These are phyloP conservation scores for Helicostylum pulchrum DNA, from an alignment of 192 early-diverging fungal species.

Conservation along the genomic window DNA sequence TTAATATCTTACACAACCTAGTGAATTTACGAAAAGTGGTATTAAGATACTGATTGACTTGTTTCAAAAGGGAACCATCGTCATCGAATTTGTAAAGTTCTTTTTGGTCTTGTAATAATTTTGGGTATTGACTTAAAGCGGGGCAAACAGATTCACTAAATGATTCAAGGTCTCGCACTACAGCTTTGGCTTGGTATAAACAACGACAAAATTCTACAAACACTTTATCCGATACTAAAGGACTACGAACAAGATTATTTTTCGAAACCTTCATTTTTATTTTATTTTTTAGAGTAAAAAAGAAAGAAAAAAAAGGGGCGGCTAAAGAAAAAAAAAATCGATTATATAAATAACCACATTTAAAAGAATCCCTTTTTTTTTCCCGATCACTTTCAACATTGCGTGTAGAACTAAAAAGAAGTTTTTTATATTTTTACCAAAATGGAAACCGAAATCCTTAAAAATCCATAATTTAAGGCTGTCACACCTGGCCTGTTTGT, in stretches of 20 bases:
- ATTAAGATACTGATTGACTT: slow-evolving; percentile 21
- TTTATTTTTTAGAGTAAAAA: not conserved
- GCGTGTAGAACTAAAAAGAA: slow-evolving; percentile 1
- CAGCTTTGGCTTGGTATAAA: slow-evolving; percentile 29
- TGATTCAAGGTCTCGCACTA: slow-evolving; percentile 17
- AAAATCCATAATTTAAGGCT: no score
- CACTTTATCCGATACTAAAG: not conserved
- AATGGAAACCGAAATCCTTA: no score
- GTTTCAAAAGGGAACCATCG: slow-evolving; percentile 3
- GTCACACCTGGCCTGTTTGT: no score
- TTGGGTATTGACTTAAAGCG: not conserved
- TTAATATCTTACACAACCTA: slow-evolving; percentile 23
- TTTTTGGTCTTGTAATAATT: slow-evolving; percentile 7
- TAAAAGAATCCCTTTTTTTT: slow-evolving; percentile 5
- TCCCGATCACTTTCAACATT: no score
- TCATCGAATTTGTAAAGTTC: not conserved
- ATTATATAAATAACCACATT: not conserved
- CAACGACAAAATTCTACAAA: slow-evolving; percentile 30
- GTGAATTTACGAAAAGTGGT: slow-evolving; percentile 27
- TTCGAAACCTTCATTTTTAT: not conserved
- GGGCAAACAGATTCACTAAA: slow-evolving; percentile 28
- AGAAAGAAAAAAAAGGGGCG: not conserved
- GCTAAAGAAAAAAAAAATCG: not conserved
- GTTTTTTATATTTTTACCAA: not conserved
- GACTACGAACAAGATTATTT: not conserved